These are phyloP conservation scores for Oryza officinalis DNA, from an alignment of 176 grass and related monocot species.

Conservation along the genomic window DNA sequence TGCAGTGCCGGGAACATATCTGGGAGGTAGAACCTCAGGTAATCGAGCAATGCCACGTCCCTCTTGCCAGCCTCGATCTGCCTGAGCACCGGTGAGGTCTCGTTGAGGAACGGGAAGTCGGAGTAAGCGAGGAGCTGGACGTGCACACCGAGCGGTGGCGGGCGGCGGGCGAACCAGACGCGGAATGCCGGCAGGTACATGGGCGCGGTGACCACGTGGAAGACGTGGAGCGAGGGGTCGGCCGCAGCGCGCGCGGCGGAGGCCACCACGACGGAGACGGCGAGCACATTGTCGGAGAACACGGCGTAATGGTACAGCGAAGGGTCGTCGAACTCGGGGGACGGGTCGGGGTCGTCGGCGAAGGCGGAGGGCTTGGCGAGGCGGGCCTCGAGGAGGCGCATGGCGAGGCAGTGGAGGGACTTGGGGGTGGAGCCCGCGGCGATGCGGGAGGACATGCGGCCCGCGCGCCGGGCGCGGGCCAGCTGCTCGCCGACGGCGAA, in stretches of 20 bases:
- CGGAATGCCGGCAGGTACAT: conserved; percentile 84
- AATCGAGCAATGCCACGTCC: conserved; percentile 66
- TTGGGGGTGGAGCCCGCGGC: conserved; percentile 89
- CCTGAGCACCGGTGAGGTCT: conserved; percentile 77
- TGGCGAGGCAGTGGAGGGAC: conserved; percentile 93
- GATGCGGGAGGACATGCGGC: conserved; percentile 74
- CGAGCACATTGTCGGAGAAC: conserved; percentile 93
- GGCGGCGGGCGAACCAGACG: conserved; percentile 72
- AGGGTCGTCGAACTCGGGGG: conserved; percentile 45
- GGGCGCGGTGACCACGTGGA: conserved; percentile 90
- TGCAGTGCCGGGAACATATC: conserved; percentile 77
- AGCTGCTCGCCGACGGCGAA: conserved; percentile 91
- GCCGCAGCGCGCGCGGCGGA: conserved; percentile 61
- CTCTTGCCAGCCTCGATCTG: conserved; percentile 69
- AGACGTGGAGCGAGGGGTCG: conserved; percentile 77
- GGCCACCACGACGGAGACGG: conserved; percentile 79
- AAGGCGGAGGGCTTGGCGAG: conserved; percentile 56
- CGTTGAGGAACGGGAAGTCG: conserved; percentile 75
- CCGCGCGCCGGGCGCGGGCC: conserved; percentile 54
- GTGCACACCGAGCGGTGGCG: conserved; percentile 64
- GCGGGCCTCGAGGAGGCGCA: conserved; percentile 91
- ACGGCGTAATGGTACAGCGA: conserved; percentile 79
- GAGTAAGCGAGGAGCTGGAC: conserved; percentile 72
- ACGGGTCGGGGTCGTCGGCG: conserved; percentile 47
- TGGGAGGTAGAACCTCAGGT: conserved; percentile 93